Conservation (phyloP, 208 protist genomes). For the Porcisia hertigi region DNA sequence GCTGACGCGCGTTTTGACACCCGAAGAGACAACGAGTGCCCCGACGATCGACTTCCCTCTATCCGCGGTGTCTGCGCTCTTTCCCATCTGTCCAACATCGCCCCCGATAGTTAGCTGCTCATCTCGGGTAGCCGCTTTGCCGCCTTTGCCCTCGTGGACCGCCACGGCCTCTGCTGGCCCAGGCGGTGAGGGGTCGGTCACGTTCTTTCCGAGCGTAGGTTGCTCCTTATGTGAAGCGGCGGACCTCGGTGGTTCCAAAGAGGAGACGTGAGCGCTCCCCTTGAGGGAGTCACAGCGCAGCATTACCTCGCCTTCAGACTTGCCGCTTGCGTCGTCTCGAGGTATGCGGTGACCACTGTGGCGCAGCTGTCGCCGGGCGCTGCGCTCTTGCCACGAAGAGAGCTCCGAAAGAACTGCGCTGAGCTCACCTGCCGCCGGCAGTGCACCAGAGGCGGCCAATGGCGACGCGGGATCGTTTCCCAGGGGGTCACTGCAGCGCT, state of each 20-base stretch:
- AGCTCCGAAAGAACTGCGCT: slow-evolving; percentile 26
- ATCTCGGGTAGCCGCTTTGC: neutral
- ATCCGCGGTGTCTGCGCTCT: neutral
- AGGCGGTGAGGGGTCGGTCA: neutral
- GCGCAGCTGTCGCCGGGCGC: slow-evolving; percentile 18
- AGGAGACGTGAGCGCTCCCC: neutral
- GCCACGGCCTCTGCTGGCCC: neutral
- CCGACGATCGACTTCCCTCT: no score
- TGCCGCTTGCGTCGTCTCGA: neutral
- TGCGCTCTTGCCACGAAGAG: slow-evolving; percentile 33
- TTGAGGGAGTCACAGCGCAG: neutral
- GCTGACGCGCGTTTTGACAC: neutral
- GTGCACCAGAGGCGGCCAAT: neutral
- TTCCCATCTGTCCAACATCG: neutral
- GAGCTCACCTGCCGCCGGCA: slow-evolving; percentile 14
- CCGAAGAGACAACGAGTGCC: no score
- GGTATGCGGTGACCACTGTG: neutral
- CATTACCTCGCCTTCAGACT: neutral
- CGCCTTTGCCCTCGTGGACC: neutral
- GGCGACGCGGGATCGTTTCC: neutral
- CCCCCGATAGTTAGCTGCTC: no score
- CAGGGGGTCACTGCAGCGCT: neutral
- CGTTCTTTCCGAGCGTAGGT: neutral
- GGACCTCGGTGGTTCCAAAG: neutral
- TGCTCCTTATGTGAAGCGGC: neutral